These are phyloP conservation scores for Phlebiopsis gigantea DNA, from an alignment of 768 basidiomycete genomes.

Conservation along the genomic window DNA sequence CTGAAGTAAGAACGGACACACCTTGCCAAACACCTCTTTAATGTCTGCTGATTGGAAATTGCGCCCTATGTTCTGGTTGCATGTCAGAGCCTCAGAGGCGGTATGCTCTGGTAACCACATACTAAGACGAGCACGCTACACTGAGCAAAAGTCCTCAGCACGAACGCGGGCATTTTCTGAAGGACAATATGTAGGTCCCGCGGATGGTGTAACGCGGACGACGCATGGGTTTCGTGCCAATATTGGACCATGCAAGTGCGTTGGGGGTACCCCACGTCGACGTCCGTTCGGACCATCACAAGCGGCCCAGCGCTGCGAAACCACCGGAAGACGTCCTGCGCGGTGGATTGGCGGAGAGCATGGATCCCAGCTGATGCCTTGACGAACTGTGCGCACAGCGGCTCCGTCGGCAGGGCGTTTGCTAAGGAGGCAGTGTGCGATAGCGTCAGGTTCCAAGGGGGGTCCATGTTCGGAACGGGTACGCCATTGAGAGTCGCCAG, in stretches of 20 bases:
- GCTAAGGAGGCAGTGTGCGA: constrained; percentile 2
- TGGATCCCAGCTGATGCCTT: background rate
- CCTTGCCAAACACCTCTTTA: background rate
- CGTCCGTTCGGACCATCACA: background rate
- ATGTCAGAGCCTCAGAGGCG: too few relatives aligned
- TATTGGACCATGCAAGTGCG: constrained; percentile 5
- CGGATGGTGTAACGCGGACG: background rate
- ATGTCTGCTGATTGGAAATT: background rate
- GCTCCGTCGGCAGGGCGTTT: background rate
- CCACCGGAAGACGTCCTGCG: constrained; percentile 4
- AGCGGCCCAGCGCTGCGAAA: constrained; percentile 7
- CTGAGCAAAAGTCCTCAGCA: constrained; percentile 3
- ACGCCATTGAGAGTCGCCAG: too few relatives aligned
- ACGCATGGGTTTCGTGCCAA: constrained; percentile 7
- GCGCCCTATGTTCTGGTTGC: background rate
- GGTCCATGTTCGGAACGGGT: background rate
- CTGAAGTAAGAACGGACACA: too few relatives aligned
- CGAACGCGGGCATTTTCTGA: background rate
- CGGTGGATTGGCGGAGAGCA: background rate
- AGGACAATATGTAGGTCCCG: background rate
- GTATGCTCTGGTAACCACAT: too few relatives aligned
- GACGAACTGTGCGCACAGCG: constrained; percentile 4
- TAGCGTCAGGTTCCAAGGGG: background rate
- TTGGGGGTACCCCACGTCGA: background rate
- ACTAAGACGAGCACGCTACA: constrained; percentile 6